A percentile compares a stretch with the other conserved stretches of the same genome.
These are phyloP conservation scores for Gossypium rotundifolium DNA, from an alignment of 345 rosid species.

Conservation along the genomic window DNA sequence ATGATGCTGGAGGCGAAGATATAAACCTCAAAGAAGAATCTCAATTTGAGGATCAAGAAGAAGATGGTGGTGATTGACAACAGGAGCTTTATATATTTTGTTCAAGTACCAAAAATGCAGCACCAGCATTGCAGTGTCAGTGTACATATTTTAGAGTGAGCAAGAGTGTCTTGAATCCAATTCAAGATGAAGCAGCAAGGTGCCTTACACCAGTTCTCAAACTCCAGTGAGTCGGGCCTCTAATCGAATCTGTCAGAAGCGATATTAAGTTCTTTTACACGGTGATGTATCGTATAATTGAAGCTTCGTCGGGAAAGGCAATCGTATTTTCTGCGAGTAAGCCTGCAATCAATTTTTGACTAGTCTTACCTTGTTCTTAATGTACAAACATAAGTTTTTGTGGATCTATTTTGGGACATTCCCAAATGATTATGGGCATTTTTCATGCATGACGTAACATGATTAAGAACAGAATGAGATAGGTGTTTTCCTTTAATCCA, in stretches of 20 bases:
- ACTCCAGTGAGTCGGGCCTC: slow-evolving; percentile 2
- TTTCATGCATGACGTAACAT: background rate
- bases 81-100: background rate
- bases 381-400: background rate
- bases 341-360: slow-evolving; percentile 25
- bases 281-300: slow-evolving; percentile 1
- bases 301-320: slow-evolving; percentile 1
- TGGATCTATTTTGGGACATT: background rate
- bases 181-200: slow-evolving; percentile 3
- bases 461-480: background rate
- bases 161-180: background rate
- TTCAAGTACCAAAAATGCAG: background rate
- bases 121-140: background rate
- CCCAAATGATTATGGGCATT: background rate
- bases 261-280: slow-evolving; percentile 12
- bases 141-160: slow-evolving; percentile 11
- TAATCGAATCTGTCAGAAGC: background rate
- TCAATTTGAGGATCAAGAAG: slow-evolving; percentile 87
- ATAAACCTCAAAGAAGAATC: slow-evolving; percentile 66
- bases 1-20: slow-evolving; percentile 60
- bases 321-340: background rate
- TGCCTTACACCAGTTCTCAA: slow-evolving; percentile 3
- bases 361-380: slow-evolving; percentile 16
- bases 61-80: slow-evolving; percentile 58
- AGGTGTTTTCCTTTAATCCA: background rate